Percentiles rank a stretch among this genome's conserved stretches.
phyloP scores from a whole-genome alignment of 768 basidiomycete genomes.

The Udeniomyces megalosporus region DNA sequence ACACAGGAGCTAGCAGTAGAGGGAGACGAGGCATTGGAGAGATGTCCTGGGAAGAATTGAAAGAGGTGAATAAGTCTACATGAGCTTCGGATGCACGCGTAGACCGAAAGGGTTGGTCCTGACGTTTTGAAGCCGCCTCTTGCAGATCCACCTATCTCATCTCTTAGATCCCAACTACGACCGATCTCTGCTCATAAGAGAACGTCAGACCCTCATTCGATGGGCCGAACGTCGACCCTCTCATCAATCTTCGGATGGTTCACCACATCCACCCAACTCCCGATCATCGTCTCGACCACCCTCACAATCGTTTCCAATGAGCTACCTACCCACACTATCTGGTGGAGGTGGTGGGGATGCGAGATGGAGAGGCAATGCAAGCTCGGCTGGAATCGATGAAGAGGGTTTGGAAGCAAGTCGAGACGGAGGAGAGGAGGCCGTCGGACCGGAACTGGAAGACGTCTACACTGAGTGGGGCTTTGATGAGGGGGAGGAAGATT shows the following conservation, averaged over 20 bases:
- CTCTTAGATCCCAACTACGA: slow-evolving; percentile 16
- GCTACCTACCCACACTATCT: background rate
- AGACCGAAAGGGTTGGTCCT: background rate
- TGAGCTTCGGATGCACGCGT: background rate
- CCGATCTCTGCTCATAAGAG: background rate
- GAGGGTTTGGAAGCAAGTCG: background rate
- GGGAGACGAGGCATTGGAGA: background rate
- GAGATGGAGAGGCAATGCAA: background rate
- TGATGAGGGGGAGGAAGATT: slow-evolving; percentile 15
- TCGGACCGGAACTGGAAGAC: background rate
- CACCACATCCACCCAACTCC: background rate
- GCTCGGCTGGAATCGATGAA: background rate
- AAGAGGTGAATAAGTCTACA: background rate
- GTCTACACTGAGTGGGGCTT: slow-evolving; percentile 14
- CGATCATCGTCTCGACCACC: background rate
- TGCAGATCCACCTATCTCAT: slow-evolving; percentile 9
- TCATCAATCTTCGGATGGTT: background rate
- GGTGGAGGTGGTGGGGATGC: background rate
- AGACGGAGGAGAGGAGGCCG: background rate
- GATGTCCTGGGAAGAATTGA: background rate
- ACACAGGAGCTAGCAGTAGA: background rate
- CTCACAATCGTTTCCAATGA: background rate
- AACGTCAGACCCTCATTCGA: slow-evolving; percentile 1
- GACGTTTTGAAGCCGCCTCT: background rate
- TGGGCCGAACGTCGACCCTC: background rate